Evolutionary conservation across 495 filamentous ascomycete genomes (phyloP).

Genomic region (Acidomyces sp.): DNA sequence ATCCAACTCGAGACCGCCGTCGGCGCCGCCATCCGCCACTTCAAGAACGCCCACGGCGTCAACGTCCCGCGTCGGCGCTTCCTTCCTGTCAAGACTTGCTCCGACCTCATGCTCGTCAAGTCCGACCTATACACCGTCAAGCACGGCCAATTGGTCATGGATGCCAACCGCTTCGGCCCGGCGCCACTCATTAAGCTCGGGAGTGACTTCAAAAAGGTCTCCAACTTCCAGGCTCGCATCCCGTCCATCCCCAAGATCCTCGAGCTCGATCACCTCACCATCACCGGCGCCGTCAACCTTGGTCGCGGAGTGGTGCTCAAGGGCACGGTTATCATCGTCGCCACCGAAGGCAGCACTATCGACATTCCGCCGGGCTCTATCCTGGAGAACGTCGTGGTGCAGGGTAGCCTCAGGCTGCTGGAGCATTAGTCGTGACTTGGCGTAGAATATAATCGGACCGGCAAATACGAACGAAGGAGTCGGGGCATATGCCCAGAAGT

Average conservation of each 20-base stretch:
- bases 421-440: conserved; percentile 68
- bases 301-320: conserved; percentile 90
- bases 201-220: conserved; percentile 99
- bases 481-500: too few relatives aligned
- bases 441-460: too few relatives aligned
- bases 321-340: conserved; percentile 99
- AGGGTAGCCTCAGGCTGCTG: conserved; percentile 88
- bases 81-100: conserved; percentile 99
- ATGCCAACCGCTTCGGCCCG: conserved; percentile 87
- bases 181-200: conserved; percentile 99
- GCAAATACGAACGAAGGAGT: too few relatives aligned
- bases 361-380: conserved; percentile 93
- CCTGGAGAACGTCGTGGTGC: conserved; percentile 97
- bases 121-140: conserved; percentile 99
- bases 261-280: conserved; percentile 93
- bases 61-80: conserved; percentile 96
- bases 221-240: conserved; percentile 97
- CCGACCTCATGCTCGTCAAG: conserved; percentile 99
- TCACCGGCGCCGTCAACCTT: conserved; percentile 92
- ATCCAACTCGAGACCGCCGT: conserved; percentile 98
- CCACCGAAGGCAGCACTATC: conserved; percentile 93
- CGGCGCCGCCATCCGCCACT: conserved; percentile 96
- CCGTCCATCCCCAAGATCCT: conserved; percentile 93
- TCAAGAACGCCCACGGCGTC: conserved; percentile 96
- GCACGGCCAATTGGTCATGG: conserved; percentile 95